Percentiles rank a stretch among this genome's conserved stretches.
These are phyloP conservation scores for Phytophthora sojae DNA, from an alignment of 352 stramenopile genomes.

Conservation along the genomic window DNA sequence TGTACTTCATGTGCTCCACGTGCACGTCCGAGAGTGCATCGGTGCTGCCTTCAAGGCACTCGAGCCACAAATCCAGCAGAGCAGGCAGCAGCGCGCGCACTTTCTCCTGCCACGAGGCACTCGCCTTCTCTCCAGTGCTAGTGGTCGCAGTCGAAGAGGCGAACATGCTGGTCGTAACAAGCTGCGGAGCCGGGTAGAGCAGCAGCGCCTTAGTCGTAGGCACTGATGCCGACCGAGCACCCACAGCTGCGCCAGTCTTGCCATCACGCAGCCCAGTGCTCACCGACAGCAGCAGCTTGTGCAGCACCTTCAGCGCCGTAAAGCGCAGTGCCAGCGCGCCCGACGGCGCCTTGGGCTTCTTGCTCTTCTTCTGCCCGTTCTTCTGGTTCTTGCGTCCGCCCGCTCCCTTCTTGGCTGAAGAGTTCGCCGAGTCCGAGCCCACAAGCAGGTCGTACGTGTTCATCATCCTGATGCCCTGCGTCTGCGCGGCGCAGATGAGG, in stretches of 20 bases:
- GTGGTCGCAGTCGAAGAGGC: slow-evolving; percentile 22
- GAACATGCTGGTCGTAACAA: slow-evolving; percentile 47
- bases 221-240: slow-evolving; percentile 26
- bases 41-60: slow-evolving; percentile 62
- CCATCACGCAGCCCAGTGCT: slow-evolving; percentile 20
- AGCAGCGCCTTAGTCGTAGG: slow-evolving; percentile 53
- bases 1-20: slow-evolving; percentile 79
- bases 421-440: slow-evolving; percentile 18
- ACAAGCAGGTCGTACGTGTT: slow-evolving; percentile 80
- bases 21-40: slow-evolving; percentile 71
- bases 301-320: slow-evolving; percentile 66
- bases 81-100: slow-evolving; percentile 60
- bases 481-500: slow-evolving; percentile 66
- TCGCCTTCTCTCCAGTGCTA: slow-evolving; percentile 23
- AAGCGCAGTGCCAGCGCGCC: slow-evolving; percentile 67
- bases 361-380: slow-evolving; percentile 37
- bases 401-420: slow-evolving; percentile 13
- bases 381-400: slow-evolving; percentile 24
- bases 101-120: slow-evolving; percentile 78
- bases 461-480: slow-evolving; percentile 77
- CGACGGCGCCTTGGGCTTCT: slow-evolving; percentile 53
- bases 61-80: slow-evolving; percentile 80
- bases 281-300: slow-evolving; percentile 69
- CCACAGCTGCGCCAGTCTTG: not conserved
- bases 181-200: slow-evolving; percentile 52